Base-by-base conservation (phyloP, 768 basidiomycete species). In the Ephemerocybe angulata region DNA sequence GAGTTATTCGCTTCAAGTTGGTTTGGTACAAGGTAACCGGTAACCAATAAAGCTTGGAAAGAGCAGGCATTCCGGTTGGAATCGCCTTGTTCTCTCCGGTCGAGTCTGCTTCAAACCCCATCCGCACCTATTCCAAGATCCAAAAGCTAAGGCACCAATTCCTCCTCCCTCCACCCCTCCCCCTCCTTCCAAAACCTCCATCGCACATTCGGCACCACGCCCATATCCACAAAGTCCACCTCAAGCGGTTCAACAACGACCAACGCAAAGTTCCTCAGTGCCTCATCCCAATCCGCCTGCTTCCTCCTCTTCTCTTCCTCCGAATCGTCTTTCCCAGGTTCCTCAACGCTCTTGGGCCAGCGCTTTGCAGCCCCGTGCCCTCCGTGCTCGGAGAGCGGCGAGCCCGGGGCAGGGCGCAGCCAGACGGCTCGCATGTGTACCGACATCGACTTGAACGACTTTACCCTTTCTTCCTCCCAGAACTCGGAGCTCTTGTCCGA, bases 211-310 rank as follows among this genome's bases (percentile, higher is more conserved):
- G 87, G 87, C 22, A 70, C 54, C 19, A 76, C 72, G 0, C 71
- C 77, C 28, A 93, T 61, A 63, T 88, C 87, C 15, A 85, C 63
- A 69, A 80, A 81, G 64, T 94, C 92, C 30, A 92, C 82, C 52
- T 81, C 77, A 1, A 70, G 62, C 1, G 90, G 87, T 61, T 93
- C 90, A 28, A 93, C 71, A 11, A 90, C 65, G 38, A 93, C 60
- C 63, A 93, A 65, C 17, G 87, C 83, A 60, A 91, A 93, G 62
- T 89, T 88, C 8, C 67, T 59, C 56, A 87, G 66, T 29, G 90
- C 87, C 31, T 49, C 64, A 50, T 81, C 75, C 73, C 81, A 73
- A 50, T 78, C 71, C 66, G 64, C 67, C 69, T 70, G 70, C n/a
- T 71, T 76, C 58, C 74, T 70, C 52, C 76, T 76, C 15, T 17